Base-by-base conservation (phyloP, 1,284 basidiomycete genomes). In the Takashimella koratensis region DNA sequence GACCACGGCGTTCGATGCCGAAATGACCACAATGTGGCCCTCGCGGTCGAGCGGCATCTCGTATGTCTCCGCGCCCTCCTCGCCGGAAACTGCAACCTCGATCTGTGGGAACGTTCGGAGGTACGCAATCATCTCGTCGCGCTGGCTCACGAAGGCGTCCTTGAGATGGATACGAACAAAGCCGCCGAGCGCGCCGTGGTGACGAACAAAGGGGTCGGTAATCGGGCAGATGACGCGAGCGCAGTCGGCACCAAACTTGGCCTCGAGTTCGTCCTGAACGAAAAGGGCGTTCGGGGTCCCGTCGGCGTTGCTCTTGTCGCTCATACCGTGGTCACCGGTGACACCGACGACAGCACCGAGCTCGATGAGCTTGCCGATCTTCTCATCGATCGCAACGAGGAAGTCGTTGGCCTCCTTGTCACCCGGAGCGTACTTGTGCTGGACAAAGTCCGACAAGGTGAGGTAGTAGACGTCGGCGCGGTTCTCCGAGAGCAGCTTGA, bases 321-420 rank as follows among this genome's bases (percentile, higher is more conserved):
- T 52, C 51, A 52, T 52, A 16, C 51, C 51, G 26, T 52, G 51
- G 25, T 52, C 51, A 21, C 51, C 51, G 2, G 51, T 52, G 44
- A 52, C 19, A 23, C 44, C 51, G 21, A 52, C 51, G 2, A 46
- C 44, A 6, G 51, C 51, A 8, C 51, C 51, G 24, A 52, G 43
- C 6, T 47, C 16, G n/a, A 51, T 13, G 11, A 51, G 43, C 49
- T 44, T n/a, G 49, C 49, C 49, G 11, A 51, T 23, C 26, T 27
- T 36, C 10, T 52, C 44, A 43, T 52, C 51, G 2, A 52, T 24
- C 16, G 51, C 51, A 11, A n/a, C 11, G 23, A 52, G 26, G 45
- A 52, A 52, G 16, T 45, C 51, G 43, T 52, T 52, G 21, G 51
- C 22, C 26, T 52, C 51, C 19, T 52, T 39, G 5, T 42, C 45